A percentile compares a stretch with the other conserved stretches of the same genome.
phyloP scores from a whole-genome alignment of 1,284 basidiomycete species.

The Ustilago xerochloae region DNA sequence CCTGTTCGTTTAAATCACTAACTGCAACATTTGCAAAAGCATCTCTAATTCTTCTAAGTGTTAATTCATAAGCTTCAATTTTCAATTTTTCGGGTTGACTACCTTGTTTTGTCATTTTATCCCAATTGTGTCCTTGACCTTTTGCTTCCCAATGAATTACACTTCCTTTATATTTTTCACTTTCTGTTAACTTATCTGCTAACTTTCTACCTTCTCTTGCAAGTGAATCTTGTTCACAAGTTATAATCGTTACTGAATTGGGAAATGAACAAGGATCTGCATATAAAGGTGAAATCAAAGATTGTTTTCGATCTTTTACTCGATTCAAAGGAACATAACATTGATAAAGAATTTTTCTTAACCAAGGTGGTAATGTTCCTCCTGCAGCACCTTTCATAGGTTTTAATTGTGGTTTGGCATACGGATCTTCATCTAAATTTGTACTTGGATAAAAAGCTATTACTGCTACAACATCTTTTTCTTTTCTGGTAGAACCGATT shows the following conservation, averaged over 20 bases:
- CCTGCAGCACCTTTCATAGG: constrained; percentile 38
- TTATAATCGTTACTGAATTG: constrained; percentile 41
- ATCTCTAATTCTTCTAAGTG: constrained; percentile 28
- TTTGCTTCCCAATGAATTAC: constrained; percentile 41
- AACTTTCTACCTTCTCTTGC: constrained; percentile 37
- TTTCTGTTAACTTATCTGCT: constrained; percentile 20
- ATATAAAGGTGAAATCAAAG: constrained; percentile 43
- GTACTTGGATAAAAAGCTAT: constrained; percentile 56
- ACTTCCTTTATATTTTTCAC: constrained; percentile 18
- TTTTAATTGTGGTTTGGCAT: constrained; percentile 43
- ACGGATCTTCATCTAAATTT: constrained; percentile 50
- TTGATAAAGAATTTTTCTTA: constrained; percentile 39
- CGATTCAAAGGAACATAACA: constrained; percentile 36
- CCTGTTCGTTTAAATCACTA: constrained; percentile 16
- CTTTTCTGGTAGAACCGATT: constrained; percentile 23
- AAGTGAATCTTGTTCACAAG: constrained; percentile 42
- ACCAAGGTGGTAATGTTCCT: constrained; percentile 38
- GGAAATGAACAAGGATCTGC: constrained; percentile 34
- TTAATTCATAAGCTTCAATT: constrained; percentile 41
- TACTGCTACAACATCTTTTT: constrained; percentile 33
- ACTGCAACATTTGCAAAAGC: constrained; percentile 30
- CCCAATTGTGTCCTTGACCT: constrained; percentile 57
- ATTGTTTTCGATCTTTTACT: constrained; percentile 43
- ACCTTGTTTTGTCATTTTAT: constrained; percentile 47
- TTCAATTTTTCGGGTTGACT: constrained; percentile 28